A percentile compares a stretch with the other conserved stretches of the same genome.
These are phyloP conservation scores for Pelargonium fulgidum DNA, from an alignment of 441 rosid species.

Conservation along the genomic window DNA sequence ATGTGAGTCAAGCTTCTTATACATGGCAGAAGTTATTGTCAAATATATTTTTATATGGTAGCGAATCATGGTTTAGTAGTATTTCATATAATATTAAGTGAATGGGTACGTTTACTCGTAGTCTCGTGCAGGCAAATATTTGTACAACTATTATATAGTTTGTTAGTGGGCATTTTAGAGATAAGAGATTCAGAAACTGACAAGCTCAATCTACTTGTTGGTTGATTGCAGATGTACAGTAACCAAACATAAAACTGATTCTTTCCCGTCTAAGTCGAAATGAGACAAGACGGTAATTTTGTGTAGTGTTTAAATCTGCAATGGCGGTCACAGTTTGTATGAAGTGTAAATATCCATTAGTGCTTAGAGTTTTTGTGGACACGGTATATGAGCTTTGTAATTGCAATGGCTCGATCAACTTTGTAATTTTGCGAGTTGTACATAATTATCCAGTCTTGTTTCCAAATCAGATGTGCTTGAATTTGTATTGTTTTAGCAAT, in stretches of 20 bases:
- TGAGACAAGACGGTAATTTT: slow-evolving; percentile 22
- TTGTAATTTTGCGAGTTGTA: slow-evolving; percentile 18
- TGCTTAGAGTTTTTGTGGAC: slow-evolving; percentile 15
- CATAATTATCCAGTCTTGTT: slow-evolving; percentile 18
- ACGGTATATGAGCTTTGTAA: slow-evolving; percentile 19
- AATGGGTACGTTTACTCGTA: not conserved
- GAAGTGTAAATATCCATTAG: slow-evolving; percentile 28
- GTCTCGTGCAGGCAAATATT: not conserved
- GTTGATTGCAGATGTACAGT: slow-evolving; percentile 39
- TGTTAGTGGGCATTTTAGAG: not conserved
- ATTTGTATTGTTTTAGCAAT: not conserved
- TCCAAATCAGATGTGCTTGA: not conserved
- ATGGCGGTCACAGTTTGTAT: slow-evolving; percentile 14
- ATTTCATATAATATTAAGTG: not conserved
- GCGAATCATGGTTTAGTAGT: not conserved
- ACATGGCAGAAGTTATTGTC: not conserved
- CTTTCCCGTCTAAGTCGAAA: slow-evolving; percentile 26
- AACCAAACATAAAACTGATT: slow-evolving; percentile 23
- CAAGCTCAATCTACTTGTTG: slow-evolving; percentile 2
- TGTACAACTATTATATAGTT: not conserved
- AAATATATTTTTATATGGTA: not conserved
- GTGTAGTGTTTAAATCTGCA: too few species aligned
- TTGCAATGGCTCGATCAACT: slow-evolving; percentile 15
- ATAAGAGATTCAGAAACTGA: not conserved
- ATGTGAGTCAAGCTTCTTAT: slow-evolving; percentile 22